Percentiles rank a stretch among this genome's conserved stretches.
Conservation (phyloP, 2,329 filamentous ascomycete species). For the Trichoderma oligosporum region DNA sequence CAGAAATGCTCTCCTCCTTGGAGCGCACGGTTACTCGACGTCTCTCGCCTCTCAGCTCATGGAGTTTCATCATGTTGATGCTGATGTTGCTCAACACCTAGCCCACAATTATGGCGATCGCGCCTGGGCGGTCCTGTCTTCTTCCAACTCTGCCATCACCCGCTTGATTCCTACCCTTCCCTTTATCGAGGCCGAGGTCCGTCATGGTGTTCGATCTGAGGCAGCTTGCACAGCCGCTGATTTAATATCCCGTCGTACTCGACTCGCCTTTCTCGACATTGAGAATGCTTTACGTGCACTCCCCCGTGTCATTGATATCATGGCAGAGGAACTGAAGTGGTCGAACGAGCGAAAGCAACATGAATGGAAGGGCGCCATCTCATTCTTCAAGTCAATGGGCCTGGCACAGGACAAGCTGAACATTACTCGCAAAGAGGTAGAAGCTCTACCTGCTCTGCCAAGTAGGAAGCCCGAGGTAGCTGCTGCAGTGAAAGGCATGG, state of each 20-base stretch:
- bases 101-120: conserved; percentile 48
- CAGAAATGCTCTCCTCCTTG: conserved; percentile 67
- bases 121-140: conserved; percentile 62
- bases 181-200: conserved; percentile 70
- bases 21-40: conserved; percentile 65
- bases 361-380: conserved; percentile 51
- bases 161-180: conserved; percentile 65
- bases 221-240: conserved; percentile 70
- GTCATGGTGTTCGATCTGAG: conserved; percentile 68
- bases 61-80: conserved; percentile 37
- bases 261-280: conserved; percentile 72
- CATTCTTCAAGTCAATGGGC: conserved; percentile 46
- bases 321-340: conserved; percentile 68
- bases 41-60: conserved; percentile 34
- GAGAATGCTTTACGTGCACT: conserved; percentile 66
- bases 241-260: conserved; percentile 65
- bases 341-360: conserved; percentile 52
- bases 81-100: conserved; percentile 41
- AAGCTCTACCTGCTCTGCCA: conserved; percentile 9
- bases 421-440: conserved; percentile 25
- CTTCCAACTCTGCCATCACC: conserved; percentile 50
- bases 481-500: not conserved
- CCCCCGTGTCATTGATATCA: conserved; percentile 66
- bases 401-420: conserved; percentile 30
- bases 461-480: not conserved